Evolutionary conservation across 148 eudicot species (phyloP), one percentile per base, ranked within the genome.

Genomic region (Rhododendron henanense): DNA sequence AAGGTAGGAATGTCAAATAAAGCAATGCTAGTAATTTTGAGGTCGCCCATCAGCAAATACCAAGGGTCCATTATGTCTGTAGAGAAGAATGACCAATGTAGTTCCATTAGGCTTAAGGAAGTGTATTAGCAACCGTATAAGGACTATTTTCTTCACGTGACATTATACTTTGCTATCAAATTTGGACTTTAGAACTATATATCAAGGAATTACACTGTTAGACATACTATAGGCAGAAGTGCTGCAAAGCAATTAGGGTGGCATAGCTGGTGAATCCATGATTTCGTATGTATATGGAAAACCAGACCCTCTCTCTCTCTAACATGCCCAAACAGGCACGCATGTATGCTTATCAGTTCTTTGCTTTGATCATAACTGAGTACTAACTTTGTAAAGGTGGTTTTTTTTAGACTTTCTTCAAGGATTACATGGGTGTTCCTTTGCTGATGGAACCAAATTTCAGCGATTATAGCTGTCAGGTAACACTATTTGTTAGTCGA

Each of bases 381-480:
- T 79, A 33, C 57, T 41, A 79, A 59, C 50, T 21, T 50, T 10
- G 55, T 3, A 10, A 57, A 67, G 50, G 31, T 65, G 84, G 78
- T 47, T 39, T 82, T 41, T 53, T 83, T 41, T 87, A 96, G 98
- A 87, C 93, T 37, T 97, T 97, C 87, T 93, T 97, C 90, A 91
- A 93, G 85, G 94, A 94, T 11, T 88, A 89, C 91, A 97, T 97
- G 99, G 98, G 99, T 33, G 92, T 97, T 84, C 98, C 98, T 23
- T 90, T 97, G 47, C 83, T 93, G 45, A 97, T 97, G 99, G 99
- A 97, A 92, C 99, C 99, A 75, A 93, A 93, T 79, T 97, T 97
- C 90, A 90, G 74, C 63, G 98, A 97, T 51, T 95, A 95, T 89
- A 97, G 99, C 87, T 97, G 99, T 87, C 99, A 95, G 98, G 99